Percentiles rank a stretch among this genome's conserved stretches.
phyloP scores from a whole-genome alignment of 495 filamentous ascomycete species.

The Penicillium herquei region DNA sequence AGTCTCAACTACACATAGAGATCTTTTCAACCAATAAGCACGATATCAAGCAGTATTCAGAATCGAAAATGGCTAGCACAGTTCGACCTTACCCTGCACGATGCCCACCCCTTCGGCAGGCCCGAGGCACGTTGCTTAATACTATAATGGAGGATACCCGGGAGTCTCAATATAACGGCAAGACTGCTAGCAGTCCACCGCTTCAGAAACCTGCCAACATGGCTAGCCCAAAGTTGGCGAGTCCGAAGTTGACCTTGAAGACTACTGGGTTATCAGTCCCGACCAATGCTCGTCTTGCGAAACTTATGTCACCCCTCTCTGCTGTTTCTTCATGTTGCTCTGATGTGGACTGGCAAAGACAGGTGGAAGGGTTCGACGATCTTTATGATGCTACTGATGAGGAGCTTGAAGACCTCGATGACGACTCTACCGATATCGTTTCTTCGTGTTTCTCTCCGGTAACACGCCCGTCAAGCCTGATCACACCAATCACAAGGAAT shows the following conservation, averaged over 20 bases:
- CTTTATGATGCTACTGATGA: constrained; percentile 80
- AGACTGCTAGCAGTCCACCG: constrained; percentile 8
- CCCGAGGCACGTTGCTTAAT: constrained; percentile 71
- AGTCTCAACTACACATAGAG: constrained; percentile 37
- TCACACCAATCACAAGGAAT: constrained; percentile 37
- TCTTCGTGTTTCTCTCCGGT: constrained; percentile 41
- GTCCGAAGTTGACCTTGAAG: constrained; percentile 38
- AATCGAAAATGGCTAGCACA: constrained; percentile 57
- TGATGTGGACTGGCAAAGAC: constrained; percentile 46
- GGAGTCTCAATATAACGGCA: constrained; percentile 30
- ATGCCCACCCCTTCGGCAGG: constrained; percentile 68
- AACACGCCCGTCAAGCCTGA: constrained; percentile 40
- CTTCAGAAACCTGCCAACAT: constrained; percentile 1
- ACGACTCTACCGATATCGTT: constrained; percentile 41
- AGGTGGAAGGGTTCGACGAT: constrained; percentile 67
- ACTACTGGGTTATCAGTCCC: constrained; percentile 34
- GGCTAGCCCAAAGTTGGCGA: constrained; percentile 9
- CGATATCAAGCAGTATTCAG: constrained; percentile 11
- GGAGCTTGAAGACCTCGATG: constrained; percentile 39
- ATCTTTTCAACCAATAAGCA: constrained; percentile 7
- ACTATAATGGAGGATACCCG: constrained; percentile 75
- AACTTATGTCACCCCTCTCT: constrained; percentile 37
- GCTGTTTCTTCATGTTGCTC: constrained; percentile 41
- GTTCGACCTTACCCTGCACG: constrained; percentile 55
- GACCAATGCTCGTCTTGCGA: constrained; percentile 26